Percentiles rank a stretch among this genome's conserved stretches.
Conservation (phyloP, 176 grass and related monocot species). For the Microstegium vimineum region DNA sequence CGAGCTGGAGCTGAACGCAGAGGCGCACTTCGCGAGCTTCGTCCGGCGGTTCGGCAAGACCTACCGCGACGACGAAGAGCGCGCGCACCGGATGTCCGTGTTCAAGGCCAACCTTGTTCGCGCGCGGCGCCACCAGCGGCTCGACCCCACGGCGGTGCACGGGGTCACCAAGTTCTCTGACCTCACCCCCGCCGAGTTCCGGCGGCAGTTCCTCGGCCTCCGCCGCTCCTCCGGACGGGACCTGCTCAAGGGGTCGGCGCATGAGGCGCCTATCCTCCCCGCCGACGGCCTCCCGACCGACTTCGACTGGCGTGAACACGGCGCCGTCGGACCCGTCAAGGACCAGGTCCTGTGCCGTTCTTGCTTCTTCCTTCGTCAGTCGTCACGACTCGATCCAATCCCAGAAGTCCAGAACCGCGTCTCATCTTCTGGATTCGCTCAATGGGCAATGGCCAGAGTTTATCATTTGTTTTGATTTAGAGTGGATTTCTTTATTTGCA, state of each 20-base stretch:
- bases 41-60: constrained; percentile 52
- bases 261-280: constrained; percentile 65
- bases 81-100: constrained; percentile 55
- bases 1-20: constrained; percentile 47
- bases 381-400: neutral
- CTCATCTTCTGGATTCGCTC: too few relatives aligned
- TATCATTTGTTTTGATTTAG: neutral
- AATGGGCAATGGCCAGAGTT: too few relatives aligned
- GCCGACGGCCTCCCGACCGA: constrained; percentile 61
- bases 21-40: constrained; percentile 76
- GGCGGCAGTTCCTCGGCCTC: constrained; percentile 58
- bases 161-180: constrained; percentile 92
- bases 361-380: neutral
- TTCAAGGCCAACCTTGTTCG: constrained; percentile 62
- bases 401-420: too few relatives aligned
- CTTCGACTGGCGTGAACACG: constrained; percentile 80
- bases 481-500: constrained; percentile 1
- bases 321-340: constrained; percentile 75
- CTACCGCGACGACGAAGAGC: constrained; percentile 62
- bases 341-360: constrained; percentile 46
- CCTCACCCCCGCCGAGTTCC: constrained; percentile 87
- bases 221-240: constrained; percentile 13
- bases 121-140: constrained; percentile 62
- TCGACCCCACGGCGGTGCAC: constrained; percentile 80
- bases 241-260: constrained; percentile 14